A percentile compares a stretch with the other conserved stretches of the same genome.
phyloP scores from a whole-genome alignment of 768 basidiomycete species.

The Phylloporus sp. region DNA sequence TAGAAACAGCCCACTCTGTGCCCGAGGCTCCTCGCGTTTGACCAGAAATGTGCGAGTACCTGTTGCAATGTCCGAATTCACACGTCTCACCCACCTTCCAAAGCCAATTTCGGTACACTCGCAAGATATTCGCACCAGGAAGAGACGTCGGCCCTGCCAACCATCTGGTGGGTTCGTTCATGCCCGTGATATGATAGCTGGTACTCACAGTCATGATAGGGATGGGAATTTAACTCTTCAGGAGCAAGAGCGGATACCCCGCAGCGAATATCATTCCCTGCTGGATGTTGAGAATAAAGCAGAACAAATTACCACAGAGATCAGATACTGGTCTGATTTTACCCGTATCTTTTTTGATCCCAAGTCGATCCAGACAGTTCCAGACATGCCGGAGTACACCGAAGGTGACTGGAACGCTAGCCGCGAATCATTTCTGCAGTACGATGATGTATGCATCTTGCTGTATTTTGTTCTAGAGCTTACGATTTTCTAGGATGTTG shows the following conservation, averaged over 20 bases:
- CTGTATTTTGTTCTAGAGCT: background rate
- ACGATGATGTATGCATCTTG: conserved; percentile 47
- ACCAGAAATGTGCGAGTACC: conserved; percentile 51
- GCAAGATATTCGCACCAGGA: conserved; percentile 38
- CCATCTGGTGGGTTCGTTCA: conserved; percentile 18
- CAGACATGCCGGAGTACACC: conserved; percentile 48
- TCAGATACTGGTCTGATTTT: conserved; percentile 52
- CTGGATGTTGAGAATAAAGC: conserved; percentile 30
- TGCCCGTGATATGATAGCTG: background rate
- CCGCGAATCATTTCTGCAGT: conserved; percentile 47
- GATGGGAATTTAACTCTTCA: conserved; percentile 45
- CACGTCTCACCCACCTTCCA: conserved; percentile 7
- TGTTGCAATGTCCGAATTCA: background rate
- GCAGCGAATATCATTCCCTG: conserved; percentile 52
- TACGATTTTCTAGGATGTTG: conserved; percentile 44
- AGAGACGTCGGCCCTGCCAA: conserved; percentile 14
- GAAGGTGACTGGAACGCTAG: conserved; percentile 57
- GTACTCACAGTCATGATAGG: conserved; percentile 35
- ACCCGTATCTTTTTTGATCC: conserved; percentile 57
- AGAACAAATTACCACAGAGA: conserved; percentile 16
- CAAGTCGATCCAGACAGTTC: conserved; percentile 59
- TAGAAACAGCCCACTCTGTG: conserved; percentile 42
- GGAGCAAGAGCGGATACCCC: conserved; percentile 48
- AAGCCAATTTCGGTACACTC: conserved; percentile 68
- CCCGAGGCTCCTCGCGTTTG: conserved; percentile 65